Evolutionary conservation across 1,139 yeast species (phyloP), one percentile per base, ranked within the genome.

Genomic region (Taphrina flavorubra): DNA sequence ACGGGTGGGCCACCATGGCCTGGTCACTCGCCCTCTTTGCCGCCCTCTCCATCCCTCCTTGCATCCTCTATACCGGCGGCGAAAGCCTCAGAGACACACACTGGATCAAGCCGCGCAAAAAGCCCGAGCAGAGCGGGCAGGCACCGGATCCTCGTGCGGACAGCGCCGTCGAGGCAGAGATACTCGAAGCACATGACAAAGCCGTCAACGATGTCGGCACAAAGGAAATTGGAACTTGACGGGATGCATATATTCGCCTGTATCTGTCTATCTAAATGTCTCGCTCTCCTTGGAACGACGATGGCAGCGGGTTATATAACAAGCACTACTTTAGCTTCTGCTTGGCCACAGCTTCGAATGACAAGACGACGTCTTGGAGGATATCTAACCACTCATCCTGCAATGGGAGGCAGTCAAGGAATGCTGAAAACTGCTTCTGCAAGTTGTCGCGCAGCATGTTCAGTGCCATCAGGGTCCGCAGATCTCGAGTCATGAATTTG

Each of bases 381-480:
- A 63, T 55, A 16, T 53, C 55, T 7, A 63, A 55, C 67, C 67
- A 63, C 46, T 44, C 61, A 16, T 63, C 61, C 13, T 36, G 6
- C 10, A 42, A 11, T 16, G 53, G 25, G 8, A 18, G 55, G 14
- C 67, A 25, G 25, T 63, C 67, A 36, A 63, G 51, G 49, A 63
- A 63, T 31, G 42, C 55, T 36, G 67, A 59, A 46, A 63, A 63
- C 36, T 57, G 59, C 14, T 40, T 49, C 16, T 51, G 53, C 36
- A 65, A 55, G 31, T 59, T 37, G 13, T 51, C 56, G 6, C 69
- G 55, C 55, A 65, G 36, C 10, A 65, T 20, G 13, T 51, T 34
- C 18, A 65, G 42, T 1, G 65, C 69, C 16, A 65, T 40, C 20
- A 61, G 57, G 14, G 69, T 53, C 40, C 69, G 18, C 37, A 57